phyloP scores from a whole-genome alignment of 176 grass and related monocot species.

The Miscanthus lutarioriparius region DNA sequence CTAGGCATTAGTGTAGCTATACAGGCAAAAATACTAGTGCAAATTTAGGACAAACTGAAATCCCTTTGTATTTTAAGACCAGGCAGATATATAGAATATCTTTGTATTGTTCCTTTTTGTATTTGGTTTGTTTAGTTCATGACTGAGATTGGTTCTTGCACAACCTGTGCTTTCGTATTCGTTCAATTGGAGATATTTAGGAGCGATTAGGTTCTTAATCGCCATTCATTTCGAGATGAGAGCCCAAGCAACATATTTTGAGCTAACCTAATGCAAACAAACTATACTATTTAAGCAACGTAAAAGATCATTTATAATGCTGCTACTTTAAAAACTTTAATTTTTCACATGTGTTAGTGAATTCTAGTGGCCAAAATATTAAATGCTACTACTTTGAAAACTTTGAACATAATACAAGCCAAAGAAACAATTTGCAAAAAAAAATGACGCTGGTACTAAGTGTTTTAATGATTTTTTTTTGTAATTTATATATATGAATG shows the following conservation, averaged over 20 bases:
- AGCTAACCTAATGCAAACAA: background rate
- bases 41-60: background rate
- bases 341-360: background rate
- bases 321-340: no score
- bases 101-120: constrained; percentile 22
- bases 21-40: no score
- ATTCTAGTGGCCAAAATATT: background rate
- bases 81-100: background rate
- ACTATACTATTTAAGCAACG: background rate
- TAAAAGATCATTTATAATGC: background rate
- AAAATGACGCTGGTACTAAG: background rate
- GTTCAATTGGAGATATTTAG: background rate
- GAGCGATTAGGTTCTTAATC: background rate
- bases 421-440: background rate
- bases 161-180: background rate
- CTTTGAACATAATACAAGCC: background rate
- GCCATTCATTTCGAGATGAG: background rate
- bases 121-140: background rate
- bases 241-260: background rate
- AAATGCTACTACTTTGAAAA: background rate
- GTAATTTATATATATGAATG: background rate
- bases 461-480: background rate
- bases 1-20: background rate
- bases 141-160: background rate
- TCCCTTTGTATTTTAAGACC: no score